Percentiles rank a stretch among this genome's conserved stretches.
These are phyloP conservation scores for Astragalus membranaceus DNA, from an alignment of 306 rosid genomes.

Conservation along the genomic window DNA sequence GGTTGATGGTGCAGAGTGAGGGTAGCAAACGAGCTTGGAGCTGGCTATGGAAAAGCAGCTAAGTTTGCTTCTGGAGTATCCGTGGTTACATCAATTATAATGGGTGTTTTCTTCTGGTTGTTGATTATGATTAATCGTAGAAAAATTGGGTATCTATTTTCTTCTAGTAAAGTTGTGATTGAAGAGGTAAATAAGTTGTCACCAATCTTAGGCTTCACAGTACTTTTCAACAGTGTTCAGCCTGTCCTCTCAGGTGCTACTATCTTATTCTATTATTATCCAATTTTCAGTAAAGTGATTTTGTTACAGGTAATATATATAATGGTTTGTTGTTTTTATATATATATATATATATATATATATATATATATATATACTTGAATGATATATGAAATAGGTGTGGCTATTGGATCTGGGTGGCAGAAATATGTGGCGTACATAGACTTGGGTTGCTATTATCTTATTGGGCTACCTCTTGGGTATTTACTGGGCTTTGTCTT, in stretches of 20 bases:
- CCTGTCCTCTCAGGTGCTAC: conserved; percentile 54
- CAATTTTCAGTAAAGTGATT: not conserved
- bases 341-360: too few relatives aligned
- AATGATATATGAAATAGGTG: conserved; percentile 31
- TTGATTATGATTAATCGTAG: conserved; percentile 35
- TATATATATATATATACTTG: not conserved
- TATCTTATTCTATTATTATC: not conserved
- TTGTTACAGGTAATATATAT: too few relatives aligned
- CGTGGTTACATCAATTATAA: conserved; percentile 37
- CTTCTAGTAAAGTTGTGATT: conserved; percentile 39
- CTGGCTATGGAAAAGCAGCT: conserved; percentile 65
- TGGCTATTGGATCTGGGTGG: conserved; percentile 85
- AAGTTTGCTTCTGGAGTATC: conserved; percentile 57
- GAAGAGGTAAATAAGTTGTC: conserved; percentile 40
- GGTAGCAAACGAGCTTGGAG: conserved; percentile 78
- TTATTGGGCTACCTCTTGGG: conserved; percentile 60
- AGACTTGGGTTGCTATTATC: conserved; percentile 58
- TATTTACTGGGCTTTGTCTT: conserved; percentile 48
- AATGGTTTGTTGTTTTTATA: too few relatives aligned
- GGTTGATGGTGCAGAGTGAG: conserved; percentile 36
- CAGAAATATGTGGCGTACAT: conserved; percentile 64
- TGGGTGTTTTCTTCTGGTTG: conserved; percentile 48
- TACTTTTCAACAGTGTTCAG: conserved; percentile 63
- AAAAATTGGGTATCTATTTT: conserved; percentile 35
- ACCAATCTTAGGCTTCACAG: conserved; percentile 45